Percentiles rank a stretch among this genome's conserved stretches.
Conservation (phyloP, 176 grass and related monocot genomes). For the Poa annua region DNA sequence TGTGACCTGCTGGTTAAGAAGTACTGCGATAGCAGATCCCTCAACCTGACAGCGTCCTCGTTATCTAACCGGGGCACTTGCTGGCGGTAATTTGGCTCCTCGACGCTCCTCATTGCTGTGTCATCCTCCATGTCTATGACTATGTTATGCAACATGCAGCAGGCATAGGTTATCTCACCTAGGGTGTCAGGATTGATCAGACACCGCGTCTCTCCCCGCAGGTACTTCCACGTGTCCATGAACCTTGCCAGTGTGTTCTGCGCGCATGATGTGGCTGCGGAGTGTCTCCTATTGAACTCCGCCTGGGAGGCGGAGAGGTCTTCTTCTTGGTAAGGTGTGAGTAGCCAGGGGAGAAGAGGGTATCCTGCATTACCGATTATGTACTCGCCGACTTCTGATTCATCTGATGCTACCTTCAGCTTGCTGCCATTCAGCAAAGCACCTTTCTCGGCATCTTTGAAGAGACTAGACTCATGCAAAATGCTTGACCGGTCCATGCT, state of each 20-base stretch:
- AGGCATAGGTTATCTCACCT: not conserved
- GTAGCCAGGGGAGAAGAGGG: not conserved
- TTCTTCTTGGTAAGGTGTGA: not conserved
- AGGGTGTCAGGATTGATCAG: no score
- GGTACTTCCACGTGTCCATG: not conserved
- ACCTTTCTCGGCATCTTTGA: not conserved
- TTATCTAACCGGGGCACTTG: conserved; percentile 50
- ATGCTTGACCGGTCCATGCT: not conserved
- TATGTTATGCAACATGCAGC: not conserved
- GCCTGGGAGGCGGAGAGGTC: not conserved
- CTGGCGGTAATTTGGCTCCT: conserved; percentile 46
- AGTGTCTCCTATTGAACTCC: not conserved
- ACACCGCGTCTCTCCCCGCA: not conserved
- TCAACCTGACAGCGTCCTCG: conserved; percentile 48
- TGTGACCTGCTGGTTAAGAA: conserved; percentile 37
- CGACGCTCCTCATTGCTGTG: conserved; percentile 15
- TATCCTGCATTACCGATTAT: not conserved
- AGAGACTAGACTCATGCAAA: rapidly evolving
- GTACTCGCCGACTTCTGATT: not conserved
- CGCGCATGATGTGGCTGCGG: not conserved
- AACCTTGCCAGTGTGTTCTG: not conserved
- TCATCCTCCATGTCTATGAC: conserved; percentile 14
- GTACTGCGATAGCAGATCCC: conserved; percentile 54
- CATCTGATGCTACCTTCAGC: not conserved
- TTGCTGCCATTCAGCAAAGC: not conserved